Base-by-base conservation (phyloP, 192 early-diverging fungal species). In the Chytriomyces confervae region DNA sequence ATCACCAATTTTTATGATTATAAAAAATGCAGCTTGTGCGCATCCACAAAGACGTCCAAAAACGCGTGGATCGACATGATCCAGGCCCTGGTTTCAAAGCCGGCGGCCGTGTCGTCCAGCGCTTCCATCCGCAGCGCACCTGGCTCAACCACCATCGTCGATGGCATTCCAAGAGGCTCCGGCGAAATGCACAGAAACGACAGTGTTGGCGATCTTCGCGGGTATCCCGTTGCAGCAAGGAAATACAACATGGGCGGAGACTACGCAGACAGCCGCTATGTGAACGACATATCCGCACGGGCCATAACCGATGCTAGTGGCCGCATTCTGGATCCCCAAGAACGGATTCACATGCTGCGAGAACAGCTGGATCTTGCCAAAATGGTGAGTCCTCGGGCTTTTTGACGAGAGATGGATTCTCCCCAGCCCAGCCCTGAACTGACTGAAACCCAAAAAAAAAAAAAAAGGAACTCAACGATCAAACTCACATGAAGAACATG, bases 31-130 rank as follows among this genome's bases (percentile, higher is more conserved):
- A 70, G 69, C 9, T 53, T 70, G 16, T 49, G 27, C 13, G 27
- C 69, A 2, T n/a, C 8, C 5, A 23, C 69, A 9, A 70, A 53
- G 13, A 53, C 45, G 20, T 70, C 69, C 8, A 70, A 70, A 53
- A 45, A 70, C 9, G 29, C 69, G 11, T 70, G 69, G 69, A 20
- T 70, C 11, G 69, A 70, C 50, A 70, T 70, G 69, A 70, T 70
- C 53, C 45, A 11, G 11, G 9, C 53, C 9, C 18, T 53, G 11
- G 24, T 70, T 60, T 70, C 69, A 4, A 20, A 45, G 10, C 11
- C 66, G 1, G 16, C n/a, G 27, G 27, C 10, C 5, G 0, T 11
- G 10, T 64, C 62, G 27, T 64, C 27, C n/a, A 36, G 36, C 36
- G 36, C 36, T 2, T 36, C 36, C 36, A 36, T 36, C 36, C 36